Evolutionary conservation across 768 basidiomycete species (phyloP).

Genomic region (Lactarius hatsudake): DNA sequence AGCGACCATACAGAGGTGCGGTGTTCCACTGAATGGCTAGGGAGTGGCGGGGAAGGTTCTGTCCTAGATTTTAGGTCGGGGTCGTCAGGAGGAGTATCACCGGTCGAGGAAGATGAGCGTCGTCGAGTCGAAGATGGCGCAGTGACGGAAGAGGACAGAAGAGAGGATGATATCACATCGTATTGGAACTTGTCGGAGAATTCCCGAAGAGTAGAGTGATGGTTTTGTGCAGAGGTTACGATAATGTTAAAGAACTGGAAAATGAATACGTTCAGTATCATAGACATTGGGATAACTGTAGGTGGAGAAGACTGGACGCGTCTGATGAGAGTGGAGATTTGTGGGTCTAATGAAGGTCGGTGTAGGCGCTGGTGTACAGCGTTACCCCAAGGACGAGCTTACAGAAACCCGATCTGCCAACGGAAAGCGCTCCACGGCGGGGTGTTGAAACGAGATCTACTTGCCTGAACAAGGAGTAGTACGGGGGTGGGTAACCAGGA

Average conservation of each 20-base stretch:
- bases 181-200: slow-evolving; percentile 29
- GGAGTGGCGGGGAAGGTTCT: not conserved
- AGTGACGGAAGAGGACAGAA: slow-evolving; percentile 25
- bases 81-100: slow-evolving; percentile 5
- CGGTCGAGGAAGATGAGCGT: slow-evolving; percentile 15
- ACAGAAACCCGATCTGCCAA: slow-evolving; percentile 17
- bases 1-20: not conserved
- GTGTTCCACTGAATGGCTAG: not conserved
- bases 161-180: slow-evolving; percentile 28
- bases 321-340: not conserved
- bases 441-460: not conserved
- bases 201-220: slow-evolving; percentile 15
- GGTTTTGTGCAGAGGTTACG: slow-evolving; percentile 16
- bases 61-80: not conserved
- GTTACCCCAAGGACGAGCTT: not conserved
- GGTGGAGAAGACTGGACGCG: not conserved
- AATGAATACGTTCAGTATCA: slow-evolving; percentile 11
- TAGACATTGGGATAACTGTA: not conserved
- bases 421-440: not conserved
- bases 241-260: slow-evolving; percentile 20
- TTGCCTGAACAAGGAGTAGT: slow-evolving; percentile 10
- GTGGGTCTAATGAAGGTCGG: not conserved
- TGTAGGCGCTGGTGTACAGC: not conserved
- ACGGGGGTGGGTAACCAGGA: slow-evolving; percentile 16
- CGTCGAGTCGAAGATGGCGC: slow-evolving; percentile 17